phyloP scores from a whole-genome alignment of 352 stramenopile genomes.

The Plasmopara halstedii region DNA sequence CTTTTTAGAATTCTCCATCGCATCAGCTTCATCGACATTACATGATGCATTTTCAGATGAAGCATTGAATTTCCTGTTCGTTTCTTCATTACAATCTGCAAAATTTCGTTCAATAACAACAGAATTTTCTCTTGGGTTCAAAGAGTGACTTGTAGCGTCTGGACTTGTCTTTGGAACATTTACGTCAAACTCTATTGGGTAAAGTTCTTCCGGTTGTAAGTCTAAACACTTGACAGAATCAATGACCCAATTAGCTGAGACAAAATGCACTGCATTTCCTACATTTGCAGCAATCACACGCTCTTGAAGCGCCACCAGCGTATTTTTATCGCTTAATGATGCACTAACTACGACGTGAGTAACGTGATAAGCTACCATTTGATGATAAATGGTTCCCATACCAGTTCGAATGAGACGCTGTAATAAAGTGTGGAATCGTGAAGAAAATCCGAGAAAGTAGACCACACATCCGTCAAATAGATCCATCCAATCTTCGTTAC shows the following conservation, averaged over 20 bases:
- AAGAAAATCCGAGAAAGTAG: conserved; percentile 45
- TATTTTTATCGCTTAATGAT: conserved; percentile 28
- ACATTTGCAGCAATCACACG: conserved; percentile 23
- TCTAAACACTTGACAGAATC: conserved; percentile 43
- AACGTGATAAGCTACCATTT: conserved; percentile 44
- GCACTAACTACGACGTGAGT: conserved; percentile 65
- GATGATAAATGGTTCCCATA: conserved; percentile 67
- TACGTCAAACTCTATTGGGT: conserved; percentile 52
- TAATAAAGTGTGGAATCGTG: conserved; percentile 28
- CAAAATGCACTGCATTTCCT: conserved; percentile 30
- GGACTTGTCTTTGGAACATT: conserved; percentile 5
- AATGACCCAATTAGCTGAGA: conserved; percentile 61
- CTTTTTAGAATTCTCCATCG: background rate
- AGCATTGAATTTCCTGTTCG: background rate
- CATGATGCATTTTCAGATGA: conserved; percentile 14
- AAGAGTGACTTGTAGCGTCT: background rate
- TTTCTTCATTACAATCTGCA: background rate
- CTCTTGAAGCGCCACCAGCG: conserved; percentile 25
- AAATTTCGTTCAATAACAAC: conserved; percentile 1
- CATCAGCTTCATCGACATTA: background rate
- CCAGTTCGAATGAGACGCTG: conserved; percentile 48
- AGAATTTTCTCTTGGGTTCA: background rate
- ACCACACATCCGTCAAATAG: conserved; percentile 63
- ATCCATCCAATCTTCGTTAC: conserved; percentile 29
- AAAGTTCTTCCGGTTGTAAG: conserved; percentile 53